These are phyloP conservation scores for Solanum clarkiae DNA, from an alignment of 257 asterid genomes.

Conservation along the genomic window DNA sequence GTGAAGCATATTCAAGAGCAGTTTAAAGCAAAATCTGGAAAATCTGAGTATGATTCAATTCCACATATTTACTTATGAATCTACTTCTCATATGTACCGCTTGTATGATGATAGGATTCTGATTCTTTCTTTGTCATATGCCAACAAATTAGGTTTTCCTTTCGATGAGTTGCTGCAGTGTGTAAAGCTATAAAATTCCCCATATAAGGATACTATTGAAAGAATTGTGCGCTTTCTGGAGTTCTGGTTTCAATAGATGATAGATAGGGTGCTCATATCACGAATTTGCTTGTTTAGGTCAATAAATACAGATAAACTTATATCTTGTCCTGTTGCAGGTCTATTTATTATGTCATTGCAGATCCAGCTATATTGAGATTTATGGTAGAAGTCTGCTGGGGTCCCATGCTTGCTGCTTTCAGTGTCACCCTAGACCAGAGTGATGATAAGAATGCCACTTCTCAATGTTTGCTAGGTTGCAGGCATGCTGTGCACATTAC, in stretches of 20 bases:
- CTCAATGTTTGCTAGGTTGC: conserved; percentile 85
- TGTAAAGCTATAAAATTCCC: neutral
- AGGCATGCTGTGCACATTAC: conserved; percentile 95
- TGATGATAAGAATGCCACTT: conserved; percentile 87
- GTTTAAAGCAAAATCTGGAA: conserved; percentile 83
- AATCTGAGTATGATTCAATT: conserved; percentile 65
- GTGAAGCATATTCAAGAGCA: conserved; percentile 94
- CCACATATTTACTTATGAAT: neutral
- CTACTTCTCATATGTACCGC: neutral
- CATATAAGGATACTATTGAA: neutral
- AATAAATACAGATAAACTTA: neutral
- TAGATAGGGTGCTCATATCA: neutral
- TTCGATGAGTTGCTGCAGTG: neutral
- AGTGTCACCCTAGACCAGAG: conserved; percentile 97
- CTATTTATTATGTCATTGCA: conserved; percentile 60
- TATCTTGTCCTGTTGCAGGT: conserved; percentile 38
- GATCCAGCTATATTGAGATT: conserved; percentile 88
- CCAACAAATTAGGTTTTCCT: neutral
- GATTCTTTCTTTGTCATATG: neutral
- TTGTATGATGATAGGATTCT: neutral
- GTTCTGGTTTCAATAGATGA: too few species aligned
- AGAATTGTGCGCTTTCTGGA: neutral
- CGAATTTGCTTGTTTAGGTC: neutral
- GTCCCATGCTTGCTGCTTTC: conserved; percentile 98
- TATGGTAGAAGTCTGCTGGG: conserved; percentile 99